Evolutionary conservation across 495 filamentous ascomycete species (phyloP), one percentile per base, ranked within the genome.

Genomic region (Penicillium bialowiezense): DNA sequence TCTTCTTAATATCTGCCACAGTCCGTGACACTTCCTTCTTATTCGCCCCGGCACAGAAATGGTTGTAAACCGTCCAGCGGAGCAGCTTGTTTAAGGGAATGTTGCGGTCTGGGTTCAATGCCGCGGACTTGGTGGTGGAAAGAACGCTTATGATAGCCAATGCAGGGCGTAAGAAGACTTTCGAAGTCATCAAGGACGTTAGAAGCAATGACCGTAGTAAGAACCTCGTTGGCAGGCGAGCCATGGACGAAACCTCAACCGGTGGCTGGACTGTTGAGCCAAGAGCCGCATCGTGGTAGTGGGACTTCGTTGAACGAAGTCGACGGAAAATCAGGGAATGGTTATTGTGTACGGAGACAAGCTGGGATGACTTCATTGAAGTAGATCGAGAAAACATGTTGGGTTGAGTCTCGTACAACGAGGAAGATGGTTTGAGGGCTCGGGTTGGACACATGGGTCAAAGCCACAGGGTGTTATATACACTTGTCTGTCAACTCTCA

Each of bases 21-120:
- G 84, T 88, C 24, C 56, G 65, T 7, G 64, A 59, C 13, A 92
- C 85, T 58, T 91, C 87, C 3, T 58, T 48, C 0, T 68, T 64
- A 34, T 80, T 87, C 56, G 89, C 84, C 14, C 89, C 89, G 1
- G 87, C 86, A 62, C 89, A 92, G 59, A 92, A 95, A 56, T 95
- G 88, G 46, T 80, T 77, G 61, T 95, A 93, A 54, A 95, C 89
- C 0, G 87, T 91, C 53, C 83, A 78, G 55, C 88, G 86, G 17
- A 95, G 73, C 24, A 88, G 58, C 47, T 66, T 71, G 28, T 74
- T 73, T 1, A 87, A 70, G 9, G 83, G 13, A 0, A 67, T 69
- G 50, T 87, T 87, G 38, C 61, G 67, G 54, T 85, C 81, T 7
- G 83, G 79, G 54, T 81, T 79, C 13, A 86, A 67, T 1, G 82